These are phyloP conservation scores for Metschnikowia reukaufii DNA, from an alignment of 805 yeast genomes.

Conservation along the genomic window DNA sequence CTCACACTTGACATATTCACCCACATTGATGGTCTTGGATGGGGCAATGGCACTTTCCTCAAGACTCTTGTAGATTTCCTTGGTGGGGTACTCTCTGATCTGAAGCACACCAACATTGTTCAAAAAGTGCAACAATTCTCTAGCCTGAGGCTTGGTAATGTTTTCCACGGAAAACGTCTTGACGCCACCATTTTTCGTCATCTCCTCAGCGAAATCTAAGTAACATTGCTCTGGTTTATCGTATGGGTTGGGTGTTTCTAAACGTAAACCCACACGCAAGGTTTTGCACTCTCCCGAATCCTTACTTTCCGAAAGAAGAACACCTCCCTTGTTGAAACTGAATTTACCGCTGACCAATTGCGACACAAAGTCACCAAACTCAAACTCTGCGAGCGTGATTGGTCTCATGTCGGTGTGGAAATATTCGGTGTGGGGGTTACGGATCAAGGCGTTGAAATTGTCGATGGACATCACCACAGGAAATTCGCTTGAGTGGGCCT, in stretches of 20 bases:
- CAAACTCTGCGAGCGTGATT: slow-evolving; percentile 62
- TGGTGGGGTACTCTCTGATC: slow-evolving; percentile 34
- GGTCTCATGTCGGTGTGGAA: slow-evolving; percentile 53
- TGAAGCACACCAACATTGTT: slow-evolving; percentile 33
- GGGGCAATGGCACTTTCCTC: slow-evolving; percentile 14
- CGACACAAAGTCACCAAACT: slow-evolving; percentile 58
- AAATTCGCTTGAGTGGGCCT: slow-evolving; percentile 41
- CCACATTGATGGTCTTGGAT: slow-evolving; percentile 14
- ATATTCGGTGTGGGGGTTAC: slow-evolving; percentile 58
- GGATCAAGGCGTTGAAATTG: slow-evolving; percentile 63
- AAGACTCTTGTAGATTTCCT: slow-evolving; percentile 21
- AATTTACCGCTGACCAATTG: slow-evolving; percentile 53
- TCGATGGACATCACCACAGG: slow-evolving; percentile 75
- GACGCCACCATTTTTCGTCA: slow-evolving; percentile 40
- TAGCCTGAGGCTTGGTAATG: slow-evolving; percentile 32
- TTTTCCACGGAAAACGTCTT: slow-evolving; percentile 26
- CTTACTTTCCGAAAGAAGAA: slow-evolving; percentile 63
- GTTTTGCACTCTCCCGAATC: slow-evolving; percentile 50
- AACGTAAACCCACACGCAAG: slow-evolving; percentile 57
- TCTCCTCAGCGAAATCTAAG: slow-evolving; percentile 48
- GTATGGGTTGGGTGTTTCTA: slow-evolving; percentile 56
- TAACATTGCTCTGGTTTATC: slow-evolving; percentile 51
- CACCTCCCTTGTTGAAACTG: slow-evolving; percentile 59
- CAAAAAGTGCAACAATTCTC: slow-evolving; percentile 34
- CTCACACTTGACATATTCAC: slow-evolving; percentile 19